Evolutionary conservation across 768 basidiomycete genomes (phyloP).

Genomic region (Pleurotus giganteus): DNA sequence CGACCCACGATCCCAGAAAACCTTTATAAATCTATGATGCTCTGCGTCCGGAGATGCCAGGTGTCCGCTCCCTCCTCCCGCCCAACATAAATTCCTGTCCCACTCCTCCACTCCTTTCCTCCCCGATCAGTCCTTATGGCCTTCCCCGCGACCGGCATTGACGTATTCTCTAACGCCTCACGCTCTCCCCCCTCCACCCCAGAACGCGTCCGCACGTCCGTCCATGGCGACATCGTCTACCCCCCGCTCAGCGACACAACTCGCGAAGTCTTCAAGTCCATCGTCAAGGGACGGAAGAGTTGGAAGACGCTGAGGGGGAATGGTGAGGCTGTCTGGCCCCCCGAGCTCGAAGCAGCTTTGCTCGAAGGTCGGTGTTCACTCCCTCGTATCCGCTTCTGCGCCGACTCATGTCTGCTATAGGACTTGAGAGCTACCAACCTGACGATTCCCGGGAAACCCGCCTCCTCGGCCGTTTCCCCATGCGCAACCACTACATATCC

Average conservation of each 20-base stretch:
- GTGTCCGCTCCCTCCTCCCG: constrained; percentile 1
- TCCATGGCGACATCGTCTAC: constrained; percentile 20
- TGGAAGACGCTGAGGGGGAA: constrained; percentile 70
- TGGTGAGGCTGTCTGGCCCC: constrained; percentile 78
- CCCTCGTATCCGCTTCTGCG: not conserved
- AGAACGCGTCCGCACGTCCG: not conserved
- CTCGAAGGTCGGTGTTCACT: constrained; percentile 62
- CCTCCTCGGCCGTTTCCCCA: constrained; percentile 71
- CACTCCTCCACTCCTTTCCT: constrained; percentile 1
- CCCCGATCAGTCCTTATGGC: constrained; percentile 1
- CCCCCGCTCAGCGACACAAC: constrained; percentile 35
- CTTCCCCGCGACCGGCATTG: not conserved
- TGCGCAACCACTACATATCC: constrained; percentile 79
- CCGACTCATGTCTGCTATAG: constrained; percentile 39
- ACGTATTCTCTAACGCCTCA: not conserved
- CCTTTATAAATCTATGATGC: constrained; percentile 4
- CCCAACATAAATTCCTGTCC: not conserved
- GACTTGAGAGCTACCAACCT: constrained; percentile 69
- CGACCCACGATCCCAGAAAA: not conserved
- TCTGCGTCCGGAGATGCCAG: constrained; percentile 5
- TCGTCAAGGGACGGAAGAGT: constrained; percentile 67
- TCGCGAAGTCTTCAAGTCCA: constrained; percentile 61
- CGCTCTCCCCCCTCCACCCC: not conserved
- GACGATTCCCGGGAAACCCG: constrained; percentile 72
- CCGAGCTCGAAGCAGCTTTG: constrained; percentile 72